A percentile compares a stretch with the other conserved stretches of the same genome.
phyloP scores from a whole-genome alignment of 768 basidiomycete genomes.

The Arthromyces matolae region DNA sequence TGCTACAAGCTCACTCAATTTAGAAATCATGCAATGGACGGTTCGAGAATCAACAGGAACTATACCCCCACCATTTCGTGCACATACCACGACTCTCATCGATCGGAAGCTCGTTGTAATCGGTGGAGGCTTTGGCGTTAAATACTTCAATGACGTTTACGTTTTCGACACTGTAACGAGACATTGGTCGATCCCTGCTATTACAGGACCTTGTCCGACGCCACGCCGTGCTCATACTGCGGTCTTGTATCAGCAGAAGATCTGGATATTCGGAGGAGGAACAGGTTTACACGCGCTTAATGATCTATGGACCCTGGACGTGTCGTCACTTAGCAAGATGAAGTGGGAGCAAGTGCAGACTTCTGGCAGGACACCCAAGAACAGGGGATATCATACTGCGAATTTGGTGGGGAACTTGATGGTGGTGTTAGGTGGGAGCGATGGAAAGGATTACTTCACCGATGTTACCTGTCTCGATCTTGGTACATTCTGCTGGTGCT shows the following conservation, averaged over 20 bases:
- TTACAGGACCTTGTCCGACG: slow-evolving; percentile 42
- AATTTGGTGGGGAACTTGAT: slow-evolving; percentile 83
- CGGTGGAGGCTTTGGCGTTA: slow-evolving; percentile 81
- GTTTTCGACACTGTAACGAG: slow-evolving; percentile 76
- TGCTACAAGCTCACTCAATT: background rate
- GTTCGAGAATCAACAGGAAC: slow-evolving; percentile 77
- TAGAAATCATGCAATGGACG: slow-evolving; percentile 89
- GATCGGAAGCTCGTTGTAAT: slow-evolving; percentile 79
- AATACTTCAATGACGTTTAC: slow-evolving; percentile 81
- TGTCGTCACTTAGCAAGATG: slow-evolving; percentile 30
- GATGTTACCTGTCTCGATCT: slow-evolving; percentile 87
- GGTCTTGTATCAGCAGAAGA: slow-evolving; percentile 62
- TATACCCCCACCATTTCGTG: slow-evolving; percentile 76
- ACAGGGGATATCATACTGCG: slow-evolving; percentile 88
- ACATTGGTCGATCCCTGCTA: slow-evolving; percentile 56
- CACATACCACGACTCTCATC: slow-evolving; percentile 83
- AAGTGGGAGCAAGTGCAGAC: slow-evolving; percentile 51
- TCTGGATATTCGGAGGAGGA: slow-evolving; percentile 93
- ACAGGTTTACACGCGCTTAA: slow-evolving; percentile 88
- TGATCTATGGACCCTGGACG: slow-evolving; percentile 86
- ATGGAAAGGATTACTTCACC: slow-evolving; percentile 83
- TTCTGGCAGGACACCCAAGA: slow-evolving; percentile 49
- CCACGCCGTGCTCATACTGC: slow-evolving; percentile 88
- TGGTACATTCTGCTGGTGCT: slow-evolving; percentile 44
- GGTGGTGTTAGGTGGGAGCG: slow-evolving; percentile 88